Evolutionary conservation across 2,329 filamentous ascomycete species (phyloP), one percentile per base, ranked within the genome.

Genomic region (Penicillium frequentans): DNA sequence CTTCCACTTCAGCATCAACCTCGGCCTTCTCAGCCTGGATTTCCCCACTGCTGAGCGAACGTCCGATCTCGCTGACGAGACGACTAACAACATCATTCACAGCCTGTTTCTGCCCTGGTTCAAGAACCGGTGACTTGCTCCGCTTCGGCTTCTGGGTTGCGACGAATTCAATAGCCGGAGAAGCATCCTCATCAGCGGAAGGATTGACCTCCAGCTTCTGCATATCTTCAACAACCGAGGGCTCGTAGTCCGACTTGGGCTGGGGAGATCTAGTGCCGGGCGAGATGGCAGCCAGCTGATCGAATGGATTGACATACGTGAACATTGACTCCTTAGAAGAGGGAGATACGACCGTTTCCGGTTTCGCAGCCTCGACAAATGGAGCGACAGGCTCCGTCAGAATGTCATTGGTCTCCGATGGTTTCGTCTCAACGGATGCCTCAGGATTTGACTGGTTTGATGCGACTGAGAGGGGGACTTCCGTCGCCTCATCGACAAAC

Each of bases 281-380:
- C 59, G 86, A 89, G 3, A 86, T 86, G 44, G 86, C 85, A 56
- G 86, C 83, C 59, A 90, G 77, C 67, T 88, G 82, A 56, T 90
- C 87, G 65, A 90, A 90, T 1, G 88, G 88, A 65, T 90, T 90
- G 65, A 86, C 81, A 73, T 90, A 90, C 27, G 82, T 89, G 71
- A 54, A 54, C 45, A 49, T 49, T 19, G 52, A 54, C 14, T 48
- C 52, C 43, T 54, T 54, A 19, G 44, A 33, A 31, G 13, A 45
- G 64, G 57, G 72, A 61, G 47, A 72, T 73, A 60, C 76, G 79
- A 70, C 77, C 42, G 70, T 69, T 53, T 75, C 70, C 56, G 68
- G 69, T 53, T 65, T 68, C 58, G 63, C 66, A 58, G 62, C 62
- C 37, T 66, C 48, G 23, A 57, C 37, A 13, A 56, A 26, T 26